Conservation (phyloP, 495 filamentous ascomycete genomes). For the Aspergillus coremiiformis region DNA sequence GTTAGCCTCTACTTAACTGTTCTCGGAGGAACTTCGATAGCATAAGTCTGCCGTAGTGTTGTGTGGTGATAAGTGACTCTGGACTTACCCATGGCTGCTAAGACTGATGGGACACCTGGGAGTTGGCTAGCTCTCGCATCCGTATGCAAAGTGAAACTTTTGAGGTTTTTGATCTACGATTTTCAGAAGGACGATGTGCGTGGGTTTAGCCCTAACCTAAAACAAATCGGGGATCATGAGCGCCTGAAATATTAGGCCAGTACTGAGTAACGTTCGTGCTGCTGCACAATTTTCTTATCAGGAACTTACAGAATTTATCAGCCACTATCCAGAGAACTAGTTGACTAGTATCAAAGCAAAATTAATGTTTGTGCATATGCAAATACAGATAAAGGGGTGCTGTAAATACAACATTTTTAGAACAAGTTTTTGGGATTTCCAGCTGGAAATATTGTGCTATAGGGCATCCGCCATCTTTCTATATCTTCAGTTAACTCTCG, state of each 20-base stretch:
- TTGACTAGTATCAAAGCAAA: too few species aligned
- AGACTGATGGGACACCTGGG: constrained; percentile 37
- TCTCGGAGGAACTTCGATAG: not conserved
- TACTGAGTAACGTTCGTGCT: too few species aligned
- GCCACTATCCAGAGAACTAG: too few species aligned
- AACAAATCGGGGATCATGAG: constrained; percentile 15
- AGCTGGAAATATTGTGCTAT: too few species aligned
- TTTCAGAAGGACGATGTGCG: constrained; percentile 42
- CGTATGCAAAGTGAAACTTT: constrained; percentile 32
- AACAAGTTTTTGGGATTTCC: too few species aligned
- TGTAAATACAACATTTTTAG: too few species aligned
- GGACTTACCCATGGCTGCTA: constrained; percentile 45
- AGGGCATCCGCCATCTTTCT: too few species aligned
- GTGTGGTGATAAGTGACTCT: not conserved
- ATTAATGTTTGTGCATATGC: too few species aligned
- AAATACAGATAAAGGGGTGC: too few species aligned
- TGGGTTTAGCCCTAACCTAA: constrained; percentile 46
- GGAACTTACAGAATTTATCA: too few species aligned
- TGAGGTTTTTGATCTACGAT: constrained; percentile 39
- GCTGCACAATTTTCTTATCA: too few species aligned
- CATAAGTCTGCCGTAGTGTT: not conserved
- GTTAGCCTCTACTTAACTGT: constrained; percentile 1
- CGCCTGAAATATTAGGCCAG: not conserved
- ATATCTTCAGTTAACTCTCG: too few species aligned
- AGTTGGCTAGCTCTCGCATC: constrained; percentile 43